These are phyloP conservation scores for Paraphaeosphaeria minitans DNA, from an alignment of 2,329 filamentous ascomycete species.

Conservation along the genomic window DNA sequence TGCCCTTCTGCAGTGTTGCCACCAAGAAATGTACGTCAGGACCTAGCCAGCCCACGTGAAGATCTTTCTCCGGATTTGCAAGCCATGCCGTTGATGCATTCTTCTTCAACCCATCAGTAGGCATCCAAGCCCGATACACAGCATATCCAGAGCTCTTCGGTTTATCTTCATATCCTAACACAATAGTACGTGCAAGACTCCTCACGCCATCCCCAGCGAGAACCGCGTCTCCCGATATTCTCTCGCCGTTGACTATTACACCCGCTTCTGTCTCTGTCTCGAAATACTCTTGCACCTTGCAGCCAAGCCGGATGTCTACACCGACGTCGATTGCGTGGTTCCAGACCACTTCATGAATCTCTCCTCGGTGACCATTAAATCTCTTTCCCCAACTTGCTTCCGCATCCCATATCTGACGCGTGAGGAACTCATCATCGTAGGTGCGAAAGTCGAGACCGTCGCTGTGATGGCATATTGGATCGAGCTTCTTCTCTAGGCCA, in stretches of 20 bases:
- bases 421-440: conserved; percentile 63
- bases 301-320: conserved; percentile 60
- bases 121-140: conserved; percentile 54
- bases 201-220: conserved; percentile 59
- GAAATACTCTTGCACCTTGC: conserved; percentile 58
- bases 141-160: conserved; percentile 59
- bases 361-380: conserved; percentile 65
- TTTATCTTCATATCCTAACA: conserved; percentile 57
- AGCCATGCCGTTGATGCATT: conserved; percentile 39
- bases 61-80: conserved; percentile 37
- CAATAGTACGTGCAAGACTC: conserved; percentile 54
- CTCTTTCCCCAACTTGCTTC: conserved; percentile 51
- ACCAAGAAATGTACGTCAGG: conserved; percentile 41
- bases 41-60: conserved; percentile 33
- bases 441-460: conserved; percentile 65
- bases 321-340: conserved; percentile 59
- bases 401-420: conserved; percentile 55
- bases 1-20: conserved; percentile 36
- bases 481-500: conserved; percentile 53
- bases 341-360: conserved; percentile 63
- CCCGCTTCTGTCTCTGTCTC: conserved; percentile 58
- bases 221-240: conserved; percentile 53
- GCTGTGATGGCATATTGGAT: conserved; percentile 55
- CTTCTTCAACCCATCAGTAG: conserved; percentile 27
- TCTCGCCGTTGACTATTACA: conserved; percentile 56